phyloP scores from a whole-genome alignment of 371 early-diverging fungal genomes.

The Polyrhizophydium stewartii region DNA sequence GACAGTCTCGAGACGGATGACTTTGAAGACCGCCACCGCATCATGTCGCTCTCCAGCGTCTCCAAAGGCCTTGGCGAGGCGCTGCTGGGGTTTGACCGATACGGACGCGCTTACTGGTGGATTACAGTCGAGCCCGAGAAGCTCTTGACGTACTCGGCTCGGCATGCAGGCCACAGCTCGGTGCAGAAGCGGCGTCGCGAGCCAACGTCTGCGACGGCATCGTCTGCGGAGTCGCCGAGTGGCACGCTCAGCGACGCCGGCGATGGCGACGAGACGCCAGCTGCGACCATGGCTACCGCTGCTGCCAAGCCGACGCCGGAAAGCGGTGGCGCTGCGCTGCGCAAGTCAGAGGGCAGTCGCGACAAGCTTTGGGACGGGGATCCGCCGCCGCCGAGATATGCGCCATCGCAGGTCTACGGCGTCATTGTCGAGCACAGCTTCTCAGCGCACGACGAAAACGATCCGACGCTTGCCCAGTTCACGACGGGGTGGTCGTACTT shows the following conservation, averaged over 20 bases:
- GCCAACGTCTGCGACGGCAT: neutral
- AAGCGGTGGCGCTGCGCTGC: no score
- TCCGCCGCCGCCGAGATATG: no score
- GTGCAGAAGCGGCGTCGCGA: no score
- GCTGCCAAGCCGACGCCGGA: no score
- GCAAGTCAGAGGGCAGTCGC: no score
- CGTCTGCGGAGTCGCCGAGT: neutral
- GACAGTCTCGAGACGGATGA: neutral
- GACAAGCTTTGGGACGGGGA: no score
- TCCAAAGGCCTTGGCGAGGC: neutral
- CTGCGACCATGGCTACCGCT: no score
- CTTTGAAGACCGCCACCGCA: neutral
- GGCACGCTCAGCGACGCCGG: no score
- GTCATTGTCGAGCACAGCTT: conserved; percentile 2
- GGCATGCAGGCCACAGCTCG: no score
- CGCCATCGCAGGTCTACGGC: neutral
- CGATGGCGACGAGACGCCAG: no score
- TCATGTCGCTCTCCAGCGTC: neutral
- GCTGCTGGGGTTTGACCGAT: neutral
- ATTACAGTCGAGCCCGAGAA: neutral
- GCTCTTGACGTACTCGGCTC: no score
- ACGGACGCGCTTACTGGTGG: conserved; percentile 5
- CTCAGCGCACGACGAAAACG: neutral
- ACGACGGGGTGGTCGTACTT: conserved; percentile 5
- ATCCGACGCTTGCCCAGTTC: neutral